Base-by-base conservation (phyloP, 1,284 basidiomycete genomes). In the Trametes versicolor region DNA sequence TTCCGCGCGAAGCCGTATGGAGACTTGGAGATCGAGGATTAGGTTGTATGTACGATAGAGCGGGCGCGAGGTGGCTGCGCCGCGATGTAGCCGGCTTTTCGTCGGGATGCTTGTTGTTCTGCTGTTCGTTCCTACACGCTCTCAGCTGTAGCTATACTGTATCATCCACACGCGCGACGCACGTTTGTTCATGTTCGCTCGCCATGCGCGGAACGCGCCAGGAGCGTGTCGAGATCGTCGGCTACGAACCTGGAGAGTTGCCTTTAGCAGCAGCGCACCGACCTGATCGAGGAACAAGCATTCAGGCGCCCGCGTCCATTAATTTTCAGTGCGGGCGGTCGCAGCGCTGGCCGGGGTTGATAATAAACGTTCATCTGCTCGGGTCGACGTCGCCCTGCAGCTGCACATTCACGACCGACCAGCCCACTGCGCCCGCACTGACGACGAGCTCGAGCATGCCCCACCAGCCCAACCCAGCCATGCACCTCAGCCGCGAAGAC, bases 1-100 rank as follows among this genome's bases (percentile, higher is more conserved):
- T 96, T 94, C 87, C 91, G 87, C 68, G 87, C 91, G 63, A 91
- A 91, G 81, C 94, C 95, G 17, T 98, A 96, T 73, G 96, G 96
- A 54, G 94, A 96, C 74, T 77, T 95, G 63, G 92, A 95, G 75
- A 91, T 95, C 56, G 87, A 89, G 62, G 86, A 90, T 10, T 72
- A 65, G 58, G 63, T 34, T 56, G 45, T 37, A 37, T 64, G 66
- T 70, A 56, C 57, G 63, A 58, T 69, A 62, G 43, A 59, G 37
- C 36, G 37, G n/a, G 53, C 55, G 57, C 34, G 56, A 37, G 47
- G 43, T 57, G 47, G 32, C 34, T 36, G 34, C 12, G n/a, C n/a
- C n/a, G 45, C 45, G 45, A 48, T 48, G 48, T 49, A 27, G 45
- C 58, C 56, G 67, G 61, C 45, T 32, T 23, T 48, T 67, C 32